Conservation (phyloP, 495 filamentous ascomycete genomes). For the Aspergillus sparsus region DNA sequence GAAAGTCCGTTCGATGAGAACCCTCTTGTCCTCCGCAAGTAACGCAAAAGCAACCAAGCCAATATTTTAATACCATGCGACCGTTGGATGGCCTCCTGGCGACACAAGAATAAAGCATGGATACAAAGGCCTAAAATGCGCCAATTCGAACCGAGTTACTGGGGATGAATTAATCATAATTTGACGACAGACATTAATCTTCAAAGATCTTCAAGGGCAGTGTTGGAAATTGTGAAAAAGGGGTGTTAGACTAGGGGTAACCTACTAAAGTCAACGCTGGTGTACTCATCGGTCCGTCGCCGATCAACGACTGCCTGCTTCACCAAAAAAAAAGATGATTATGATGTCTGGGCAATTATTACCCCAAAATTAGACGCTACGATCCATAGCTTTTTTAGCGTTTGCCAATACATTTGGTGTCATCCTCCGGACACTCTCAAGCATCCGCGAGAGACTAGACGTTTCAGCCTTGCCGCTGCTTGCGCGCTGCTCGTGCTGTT, state of each 20-base stretch:
- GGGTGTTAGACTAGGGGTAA: not conserved
- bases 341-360: not conserved
- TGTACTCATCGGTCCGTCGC: not conserved
- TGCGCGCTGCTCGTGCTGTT: not conserved
- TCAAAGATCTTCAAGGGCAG: not conserved
- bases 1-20: not conserved
- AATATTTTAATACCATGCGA: not conserved
- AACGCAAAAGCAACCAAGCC: not conserved
- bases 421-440: not conserved
- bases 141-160: not conserved
- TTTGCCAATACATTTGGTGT: not conserved
- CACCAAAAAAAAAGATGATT: no score
- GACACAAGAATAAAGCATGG: not conserved
- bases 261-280: not conserved
- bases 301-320: not conserved
- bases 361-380: not conserved
- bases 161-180: not conserved
- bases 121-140: not conserved
- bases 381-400: not conserved
- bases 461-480: not conserved
- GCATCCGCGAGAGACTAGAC: not conserved
- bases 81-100: not conserved
- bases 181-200: not conserved
- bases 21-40: not conserved
- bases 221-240: not conserved